A percentile compares a stretch with the other conserved stretches of the same genome.
These are phyloP conservation scores for Pseudogymnoascus sp. DNA, from an alignment of 2,329 filamentous ascomycete species.

Conservation along the genomic window DNA sequence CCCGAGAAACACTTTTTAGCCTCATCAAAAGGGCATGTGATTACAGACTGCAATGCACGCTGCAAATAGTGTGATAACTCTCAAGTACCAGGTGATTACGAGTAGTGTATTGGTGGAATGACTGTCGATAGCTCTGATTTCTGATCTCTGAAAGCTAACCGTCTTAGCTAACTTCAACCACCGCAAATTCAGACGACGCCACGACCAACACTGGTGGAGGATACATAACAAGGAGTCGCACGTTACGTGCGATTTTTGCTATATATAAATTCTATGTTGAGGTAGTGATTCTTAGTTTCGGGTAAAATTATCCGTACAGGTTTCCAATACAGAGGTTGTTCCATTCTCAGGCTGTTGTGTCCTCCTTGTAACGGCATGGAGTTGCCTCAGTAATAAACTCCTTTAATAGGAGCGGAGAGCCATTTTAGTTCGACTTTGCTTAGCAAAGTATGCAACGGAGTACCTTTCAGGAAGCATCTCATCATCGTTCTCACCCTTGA, in stretches of 20 bases:
- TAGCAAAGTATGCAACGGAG: conserved; percentile 77
- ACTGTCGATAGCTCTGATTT: not conserved
- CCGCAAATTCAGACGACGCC: not conserved
- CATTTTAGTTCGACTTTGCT: conserved; percentile 61
- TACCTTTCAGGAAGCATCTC: conserved; percentile 64
- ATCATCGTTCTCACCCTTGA: conserved; percentile 32
- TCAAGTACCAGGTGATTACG: not conserved
- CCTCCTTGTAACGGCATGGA: not conserved
- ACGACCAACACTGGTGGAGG: not conserved
- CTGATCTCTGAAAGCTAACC: not conserved
- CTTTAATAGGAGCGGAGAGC: not conserved
- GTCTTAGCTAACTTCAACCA: not conserved
- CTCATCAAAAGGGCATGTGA: not conserved
- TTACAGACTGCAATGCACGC: not conserved
- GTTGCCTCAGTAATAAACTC: not conserved
- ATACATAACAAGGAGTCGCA: not conserved
- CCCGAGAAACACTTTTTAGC: too few species aligned
- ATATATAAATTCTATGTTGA: too few species aligned
- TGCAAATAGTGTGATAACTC: not conserved
- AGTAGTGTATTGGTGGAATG: not conserved
- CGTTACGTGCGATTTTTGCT: not conserved
- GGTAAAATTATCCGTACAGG: not conserved
- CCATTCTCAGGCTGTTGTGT: not conserved
- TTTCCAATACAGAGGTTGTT: not conserved
- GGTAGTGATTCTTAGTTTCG: not conserved